Percentiles rank a stretch among this genome's conserved stretches.
phyloP scores from a whole-genome alignment of 1,139 yeast genomes.

The Kluyveromyces marxianus region DNA sequence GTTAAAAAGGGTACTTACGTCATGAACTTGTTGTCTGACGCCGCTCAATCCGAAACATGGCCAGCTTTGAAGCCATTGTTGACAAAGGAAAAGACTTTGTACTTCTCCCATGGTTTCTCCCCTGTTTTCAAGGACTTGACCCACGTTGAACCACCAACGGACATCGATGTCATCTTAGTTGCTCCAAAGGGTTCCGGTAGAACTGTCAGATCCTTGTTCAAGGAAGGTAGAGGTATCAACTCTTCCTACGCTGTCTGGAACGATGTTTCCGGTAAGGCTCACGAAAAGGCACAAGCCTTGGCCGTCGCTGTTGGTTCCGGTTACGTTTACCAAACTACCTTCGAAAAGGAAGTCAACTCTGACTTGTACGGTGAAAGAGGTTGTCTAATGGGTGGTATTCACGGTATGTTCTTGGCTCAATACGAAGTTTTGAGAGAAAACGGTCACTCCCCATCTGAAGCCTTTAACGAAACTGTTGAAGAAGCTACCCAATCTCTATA shows the following conservation, averaged over 20 bases:
- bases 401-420: slow-evolving; percentile 99
- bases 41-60: slow-evolving; percentile 99
- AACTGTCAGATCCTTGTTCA: slow-evolving; percentile 97
- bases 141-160: slow-evolving; percentile 88
- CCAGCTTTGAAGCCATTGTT: slow-evolving; percentile 73
- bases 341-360: slow-evolving; percentile 98
- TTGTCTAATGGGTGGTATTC: slow-evolving; percentile 99
- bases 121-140: slow-evolving; percentile 98
- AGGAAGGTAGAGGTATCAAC: slow-evolving; percentile 99
- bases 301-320: slow-evolving; percentile 99
- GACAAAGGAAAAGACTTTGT: slow-evolving; percentile 94
- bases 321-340: slow-evolving; percentile 98
- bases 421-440: slow-evolving; percentile 99
- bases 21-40: slow-evolving; percentile 98
- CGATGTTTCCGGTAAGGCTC: slow-evolving; percentile 98
- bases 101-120: slow-evolving; percentile 99
- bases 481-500: slow-evolving; percentile 99
- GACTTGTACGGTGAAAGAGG: slow-evolving; percentile 99
- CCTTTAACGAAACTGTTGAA: slow-evolving; percentile 99
- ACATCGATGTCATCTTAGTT: slow-evolving; percentile 94
- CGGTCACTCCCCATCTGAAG: slow-evolving; percentile 99
- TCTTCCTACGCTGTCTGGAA: slow-evolving; percentile 99
- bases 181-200: slow-evolving; percentile 99
- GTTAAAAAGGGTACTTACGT: slow-evolving; percentile 83
- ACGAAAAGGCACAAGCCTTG: slow-evolving; percentile 96